Percentiles rank a stretch among this genome's conserved stretches.
phyloP scores from a whole-genome alignment of 306 rosid genomes.

The Vigna unguiculata region DNA sequence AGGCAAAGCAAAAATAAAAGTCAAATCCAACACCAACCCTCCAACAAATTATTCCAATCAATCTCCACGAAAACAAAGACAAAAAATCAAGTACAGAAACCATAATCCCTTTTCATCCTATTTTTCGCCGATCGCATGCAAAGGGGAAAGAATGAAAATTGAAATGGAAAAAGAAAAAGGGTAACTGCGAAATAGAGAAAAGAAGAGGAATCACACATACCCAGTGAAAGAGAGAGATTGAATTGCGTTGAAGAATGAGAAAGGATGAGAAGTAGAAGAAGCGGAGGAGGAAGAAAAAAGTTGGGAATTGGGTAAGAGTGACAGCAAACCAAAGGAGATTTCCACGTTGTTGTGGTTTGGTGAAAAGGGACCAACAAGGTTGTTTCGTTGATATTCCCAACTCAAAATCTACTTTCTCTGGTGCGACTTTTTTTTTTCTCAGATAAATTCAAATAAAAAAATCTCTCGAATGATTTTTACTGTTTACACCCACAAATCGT shows the following conservation, averaged over 20 bases:
- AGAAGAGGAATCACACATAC: not conserved
- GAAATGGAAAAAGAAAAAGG: too few relatives aligned
- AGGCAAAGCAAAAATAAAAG: not conserved
- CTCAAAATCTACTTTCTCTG: not conserved
- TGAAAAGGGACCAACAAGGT: not conserved
- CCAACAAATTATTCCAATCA: constrained; percentile 20
- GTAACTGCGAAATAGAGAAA: not conserved
- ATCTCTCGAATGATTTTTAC: too few relatives aligned
- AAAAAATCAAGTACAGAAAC: not conserved
- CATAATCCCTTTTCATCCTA: not conserved
- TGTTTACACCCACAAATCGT: too few relatives aligned
- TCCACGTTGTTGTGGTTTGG: not conserved
- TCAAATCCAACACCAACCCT: constrained; percentile 19
- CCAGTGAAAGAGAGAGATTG: not conserved
- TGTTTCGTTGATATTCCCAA: constrained; percentile 5
- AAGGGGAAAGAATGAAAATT: not conserved
- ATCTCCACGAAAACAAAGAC: not conserved
- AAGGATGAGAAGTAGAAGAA: not conserved
- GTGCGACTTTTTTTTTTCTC: too few relatives aligned
- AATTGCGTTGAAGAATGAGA: not conserved
- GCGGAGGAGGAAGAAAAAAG: not conserved
- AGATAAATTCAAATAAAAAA: too few relatives aligned
- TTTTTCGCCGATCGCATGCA: not conserved
- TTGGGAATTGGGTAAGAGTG: not conserved
- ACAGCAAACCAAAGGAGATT: not conserved